Percentiles rank a stretch among this genome's conserved stretches.
These are phyloP conservation scores for Colletotrichum liaoningense DNA, from an alignment of 2,329 filamentous ascomycete genomes.

Conservation along the genomic window DNA sequence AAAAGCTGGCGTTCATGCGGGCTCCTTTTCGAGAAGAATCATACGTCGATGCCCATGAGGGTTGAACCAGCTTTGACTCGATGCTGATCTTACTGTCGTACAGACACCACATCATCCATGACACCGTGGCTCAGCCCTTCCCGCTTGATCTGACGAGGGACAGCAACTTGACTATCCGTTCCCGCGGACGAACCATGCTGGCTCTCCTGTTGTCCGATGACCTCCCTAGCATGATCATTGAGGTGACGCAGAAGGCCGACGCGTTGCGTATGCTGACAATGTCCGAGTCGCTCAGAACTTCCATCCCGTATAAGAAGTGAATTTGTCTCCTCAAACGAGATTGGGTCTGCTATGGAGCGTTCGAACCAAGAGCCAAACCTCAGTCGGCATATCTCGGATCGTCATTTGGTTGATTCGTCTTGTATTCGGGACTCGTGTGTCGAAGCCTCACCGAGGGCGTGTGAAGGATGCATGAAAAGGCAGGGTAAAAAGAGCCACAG, in stretches of 20 bases:
- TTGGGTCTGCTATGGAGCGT: not conserved
- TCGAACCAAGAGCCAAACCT: not conserved
- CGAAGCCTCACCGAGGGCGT: not conserved
- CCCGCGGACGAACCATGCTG: not conserved
- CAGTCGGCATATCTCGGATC: not conserved
- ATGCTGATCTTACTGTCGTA: constrained; percentile 30
- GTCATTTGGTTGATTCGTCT: not conserved
- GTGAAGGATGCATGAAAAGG: not conserved
- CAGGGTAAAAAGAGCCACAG: not conserved
- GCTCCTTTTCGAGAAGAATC: not conserved
- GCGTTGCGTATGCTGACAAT: not conserved
- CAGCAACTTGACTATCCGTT: not conserved
- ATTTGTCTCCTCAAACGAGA: not conserved
- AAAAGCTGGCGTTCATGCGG: not conserved
- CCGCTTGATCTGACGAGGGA: constrained; percentile 10
- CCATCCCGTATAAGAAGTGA: not conserved
- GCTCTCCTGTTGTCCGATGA: not conserved
- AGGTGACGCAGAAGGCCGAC: not conserved
- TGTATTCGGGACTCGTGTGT: not conserved
- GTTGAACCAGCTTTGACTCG: not conserved
- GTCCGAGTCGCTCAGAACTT: not conserved
- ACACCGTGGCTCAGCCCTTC: constrained; percentile 29
- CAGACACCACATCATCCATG: constrained; percentile 23
- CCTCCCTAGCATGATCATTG: not conserved
- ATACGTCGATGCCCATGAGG: not conserved